Base-by-base conservation (phyloP, 306 rosid genomes). In the Neltuma alba region DNA sequence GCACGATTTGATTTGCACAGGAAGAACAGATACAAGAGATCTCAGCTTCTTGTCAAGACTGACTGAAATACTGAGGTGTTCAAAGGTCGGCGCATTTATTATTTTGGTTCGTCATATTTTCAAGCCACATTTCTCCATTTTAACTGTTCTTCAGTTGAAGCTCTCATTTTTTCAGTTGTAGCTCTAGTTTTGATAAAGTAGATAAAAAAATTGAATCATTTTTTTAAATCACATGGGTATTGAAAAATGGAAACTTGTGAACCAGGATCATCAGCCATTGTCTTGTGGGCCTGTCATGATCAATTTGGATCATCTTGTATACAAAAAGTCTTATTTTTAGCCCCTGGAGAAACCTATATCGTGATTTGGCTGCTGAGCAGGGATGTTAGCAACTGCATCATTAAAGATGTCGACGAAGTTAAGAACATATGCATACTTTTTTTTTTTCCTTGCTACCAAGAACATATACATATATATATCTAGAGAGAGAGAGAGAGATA, bases 11-110 rank as follows among this genome's bases (percentile, higher is more conserved):
- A 85, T 55, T 75, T 72, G 66, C 91, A 92, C 81, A 80, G 85
- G 85, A 86, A 77, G 55, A 91, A 87, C 85, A 89, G 99, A 84
- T 89, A 87, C 68, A 80, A 45, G 65, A 92, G 87, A 82, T 83
- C 94, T 86, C 74, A 68, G 83, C 84, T 70, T 84, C 55, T 48
- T 75, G 72, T 73, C n/a, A 79, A 83, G 76, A 82, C 55, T 38
- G 47, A 78, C 14, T 76, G 83, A 82, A 81, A 54, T 66, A 34
- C 78, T 54, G 31, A 45, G 80, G 21, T 75, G 73, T 48, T 83
- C 38, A 44, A 65, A 78, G n/a, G 41, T 57, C 60, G 50, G 33
- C 6, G 50, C 72, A 66, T 66, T 21, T 37, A 21, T 37, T 65
- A 65, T 10, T 37, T 65, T 20, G 71, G 30, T 25, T 58, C 11